These are phyloP conservation scores for Leucocoprinus sp. DNA, from an alignment of 768 basidiomycete species.

Conservation along the genomic window DNA sequence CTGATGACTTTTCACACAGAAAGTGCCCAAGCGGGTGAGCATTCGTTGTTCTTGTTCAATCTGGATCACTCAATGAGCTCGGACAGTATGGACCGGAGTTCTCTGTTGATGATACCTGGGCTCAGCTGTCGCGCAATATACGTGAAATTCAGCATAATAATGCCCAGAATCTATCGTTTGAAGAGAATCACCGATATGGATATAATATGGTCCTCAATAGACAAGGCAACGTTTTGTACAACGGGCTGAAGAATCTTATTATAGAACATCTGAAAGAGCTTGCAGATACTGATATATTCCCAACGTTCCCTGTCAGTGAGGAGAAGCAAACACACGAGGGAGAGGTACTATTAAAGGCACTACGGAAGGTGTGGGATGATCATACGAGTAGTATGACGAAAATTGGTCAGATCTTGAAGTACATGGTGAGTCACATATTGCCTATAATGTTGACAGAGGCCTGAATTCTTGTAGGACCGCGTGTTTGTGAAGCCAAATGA, in stretches of 20 bases:
- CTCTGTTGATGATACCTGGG: constrained; percentile 81
- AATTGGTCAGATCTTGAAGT: constrained; percentile 83
- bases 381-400: constrained; percentile 85
- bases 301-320: constrained; percentile 66
- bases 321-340: constrained; percentile 76
- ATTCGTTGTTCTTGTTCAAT: background rate
- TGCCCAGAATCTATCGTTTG: constrained; percentile 62
- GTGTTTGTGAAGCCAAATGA: constrained; percentile 70
- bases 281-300: constrained; percentile 67
- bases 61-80: background rate
- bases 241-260: constrained; percentile 73
- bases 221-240: constrained; percentile 79
- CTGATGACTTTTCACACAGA: constrained; percentile 22
- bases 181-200: constrained; percentile 90
- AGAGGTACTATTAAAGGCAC: constrained; percentile 74
- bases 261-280: constrained; percentile 76
- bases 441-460: background rate
- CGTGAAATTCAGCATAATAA: constrained; percentile 93
- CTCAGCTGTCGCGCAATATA: constrained; percentile 74
- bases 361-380: constrained; percentile 88
- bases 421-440: constrained; percentile 64
- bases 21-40: constrained; percentile 38
- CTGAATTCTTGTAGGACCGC: constrained; percentile 58
- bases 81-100: constrained; percentile 66
- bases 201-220: constrained; percentile 92